Evolutionary conservation across 2,329 filamentous ascomycete species (phyloP).

Genomic region (Calonectria pauciramosa): DNA sequence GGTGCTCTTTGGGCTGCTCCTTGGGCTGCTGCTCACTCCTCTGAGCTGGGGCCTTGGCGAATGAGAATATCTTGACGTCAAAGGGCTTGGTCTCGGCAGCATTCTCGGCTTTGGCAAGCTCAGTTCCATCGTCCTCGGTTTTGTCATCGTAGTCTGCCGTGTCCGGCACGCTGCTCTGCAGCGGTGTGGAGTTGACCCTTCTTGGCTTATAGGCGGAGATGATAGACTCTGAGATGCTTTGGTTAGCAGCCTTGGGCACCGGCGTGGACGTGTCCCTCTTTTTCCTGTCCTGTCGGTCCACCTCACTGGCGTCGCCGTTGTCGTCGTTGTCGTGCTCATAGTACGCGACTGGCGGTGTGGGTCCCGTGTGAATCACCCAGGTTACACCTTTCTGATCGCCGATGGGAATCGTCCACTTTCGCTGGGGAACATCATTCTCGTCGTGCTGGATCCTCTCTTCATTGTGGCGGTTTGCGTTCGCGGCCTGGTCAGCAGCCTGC

Average conservation of each 20-base stretch:
- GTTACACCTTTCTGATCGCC: not conserved
- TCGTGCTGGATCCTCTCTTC: not conserved
- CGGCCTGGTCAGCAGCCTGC: not conserved
- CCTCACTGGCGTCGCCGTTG: not conserved
- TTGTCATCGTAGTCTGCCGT: conserved; percentile 7
- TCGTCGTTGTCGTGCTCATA: not conserved
- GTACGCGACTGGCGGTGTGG: not conserved
- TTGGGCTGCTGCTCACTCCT: not conserved
- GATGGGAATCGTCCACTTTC: not conserved
- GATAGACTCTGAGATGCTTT: not conserved
- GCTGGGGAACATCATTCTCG: not conserved
- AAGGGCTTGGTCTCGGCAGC: not conserved
- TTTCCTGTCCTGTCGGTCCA: not conserved
- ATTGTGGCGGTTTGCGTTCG: not conserved
- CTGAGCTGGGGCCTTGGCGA: not conserved
- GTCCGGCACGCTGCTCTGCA: not conserved
- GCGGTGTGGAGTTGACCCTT: not conserved
- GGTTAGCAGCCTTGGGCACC: not conserved
- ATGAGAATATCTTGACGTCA: not conserved
- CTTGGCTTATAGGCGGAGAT: not conserved
- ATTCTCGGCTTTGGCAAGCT: not conserved
- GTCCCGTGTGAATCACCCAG: not conserved
- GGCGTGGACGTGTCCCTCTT: not conserved
- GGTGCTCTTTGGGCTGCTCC: not conserved
- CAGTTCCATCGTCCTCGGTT: not conserved